Conservation (phyloP, 2,329 filamentous ascomycete species). For the Pseudocercospora fuligena region DNA sequence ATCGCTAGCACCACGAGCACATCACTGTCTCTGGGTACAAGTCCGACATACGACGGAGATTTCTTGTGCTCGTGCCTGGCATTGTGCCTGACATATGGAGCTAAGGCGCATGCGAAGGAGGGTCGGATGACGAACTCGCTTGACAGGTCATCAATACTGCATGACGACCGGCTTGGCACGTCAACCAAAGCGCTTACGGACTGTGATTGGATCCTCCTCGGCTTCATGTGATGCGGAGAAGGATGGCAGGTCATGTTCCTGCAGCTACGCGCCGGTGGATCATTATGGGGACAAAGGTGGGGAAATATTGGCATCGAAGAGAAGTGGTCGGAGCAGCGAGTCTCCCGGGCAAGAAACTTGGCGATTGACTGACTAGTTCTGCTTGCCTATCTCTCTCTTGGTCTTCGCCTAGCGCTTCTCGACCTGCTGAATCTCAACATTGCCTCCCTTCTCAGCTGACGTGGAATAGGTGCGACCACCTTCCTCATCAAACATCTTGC, state of each 20-base stretch:
- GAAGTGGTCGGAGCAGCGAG: not conserved
- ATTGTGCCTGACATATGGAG: not conserved
- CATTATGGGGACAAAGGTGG: not conserved
- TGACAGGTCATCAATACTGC: not conserved
- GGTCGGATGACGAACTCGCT: not conserved
- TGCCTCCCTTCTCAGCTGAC: not conserved
- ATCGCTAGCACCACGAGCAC: not conserved
- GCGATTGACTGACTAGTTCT: not conserved
- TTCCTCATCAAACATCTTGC: conserved; percentile 19
- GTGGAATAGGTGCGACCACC: not conserved
- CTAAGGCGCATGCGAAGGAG: not conserved
- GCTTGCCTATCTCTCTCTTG: too few relatives aligned
- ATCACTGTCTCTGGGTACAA: not conserved
- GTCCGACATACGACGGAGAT: not conserved
- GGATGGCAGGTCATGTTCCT: not conserved
- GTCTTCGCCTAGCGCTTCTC: not conserved
- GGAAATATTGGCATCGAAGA: not conserved
- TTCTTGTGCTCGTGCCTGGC: not conserved
- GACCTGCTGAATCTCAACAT: conserved; percentile 9
- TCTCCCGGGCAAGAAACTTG: not conserved
- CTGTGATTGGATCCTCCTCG: not conserved
- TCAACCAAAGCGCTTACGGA: not conserved
- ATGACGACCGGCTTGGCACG: not conserved
- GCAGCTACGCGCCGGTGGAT: not conserved
- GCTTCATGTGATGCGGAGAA: conserved; percentile 6